Evolutionary conservation across 2,329 filamentous ascomycete genomes (phyloP).

Genomic region (Leptographium galeiforme): DNA sequence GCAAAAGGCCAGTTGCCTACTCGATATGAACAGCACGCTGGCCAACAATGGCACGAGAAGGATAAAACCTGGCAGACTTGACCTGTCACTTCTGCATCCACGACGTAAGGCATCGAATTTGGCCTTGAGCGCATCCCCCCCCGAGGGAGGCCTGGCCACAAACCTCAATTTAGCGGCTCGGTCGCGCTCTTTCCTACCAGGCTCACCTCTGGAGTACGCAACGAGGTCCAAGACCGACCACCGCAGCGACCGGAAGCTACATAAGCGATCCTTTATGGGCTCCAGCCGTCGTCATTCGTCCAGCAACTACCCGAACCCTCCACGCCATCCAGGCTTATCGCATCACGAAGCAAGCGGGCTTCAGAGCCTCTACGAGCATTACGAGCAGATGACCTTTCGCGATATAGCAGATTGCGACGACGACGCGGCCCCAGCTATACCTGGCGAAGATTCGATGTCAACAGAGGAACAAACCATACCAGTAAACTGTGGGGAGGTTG

Average conservation of each 20-base stretch:
- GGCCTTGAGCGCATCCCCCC: conserved; percentile 10
- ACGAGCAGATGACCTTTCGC: conserved; percentile 41
- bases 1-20: conserved; percentile 25
- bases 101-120: conserved; percentile 17
- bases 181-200: conserved; percentile 30
- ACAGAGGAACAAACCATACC: not conserved
- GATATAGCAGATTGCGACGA: conserved; percentile 15
- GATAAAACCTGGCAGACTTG: conserved; percentile 34
- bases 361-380: conserved; percentile 42
- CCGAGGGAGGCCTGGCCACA: conserved; percentile 17
- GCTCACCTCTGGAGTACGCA: conserved; percentile 16
- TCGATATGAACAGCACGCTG: conserved; percentile 30
- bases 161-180: conserved; percentile 23
- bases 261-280: conserved; percentile 24
- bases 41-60: conserved; percentile 19
- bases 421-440: not conserved
- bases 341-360: conserved; percentile 18
- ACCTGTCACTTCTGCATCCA: conserved; percentile 31
- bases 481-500: too few relatives aligned
- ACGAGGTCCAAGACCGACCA: conserved; percentile 12
- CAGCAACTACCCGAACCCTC: not conserved
- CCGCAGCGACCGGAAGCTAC: conserved; percentile 16
- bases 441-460: not conserved
- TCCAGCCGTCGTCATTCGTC: conserved; percentile 10
- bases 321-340: not conserved